phyloP scores from a whole-genome alignment of 352 stramenopile genomes.

The Phytopythium ostracodes region DNA sequence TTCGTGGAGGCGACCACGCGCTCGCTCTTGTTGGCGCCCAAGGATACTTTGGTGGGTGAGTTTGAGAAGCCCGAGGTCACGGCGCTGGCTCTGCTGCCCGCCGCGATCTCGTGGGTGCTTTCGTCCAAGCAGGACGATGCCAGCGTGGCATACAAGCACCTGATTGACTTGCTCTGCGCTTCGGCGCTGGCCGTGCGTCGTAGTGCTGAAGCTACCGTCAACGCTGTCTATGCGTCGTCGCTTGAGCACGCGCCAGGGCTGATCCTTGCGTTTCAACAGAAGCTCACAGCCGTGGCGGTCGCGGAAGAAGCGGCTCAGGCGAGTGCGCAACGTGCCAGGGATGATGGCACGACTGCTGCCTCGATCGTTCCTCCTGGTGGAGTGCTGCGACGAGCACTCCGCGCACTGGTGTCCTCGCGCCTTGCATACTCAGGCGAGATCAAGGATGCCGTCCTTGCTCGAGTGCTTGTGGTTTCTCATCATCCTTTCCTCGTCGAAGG shows the following conservation, averaged over 20 bases:
- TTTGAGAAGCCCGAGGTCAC: slow-evolving; percentile 55
- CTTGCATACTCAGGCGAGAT: slow-evolving; percentile 29
- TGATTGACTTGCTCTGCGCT: slow-evolving; percentile 58
- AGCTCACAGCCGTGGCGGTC: slow-evolving; percentile 39
- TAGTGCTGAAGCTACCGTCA: slow-evolving; percentile 39
- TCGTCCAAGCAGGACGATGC: slow-evolving; percentile 52
- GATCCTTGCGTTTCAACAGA: slow-evolving; percentile 50
- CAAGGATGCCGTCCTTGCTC: slow-evolving; percentile 45
- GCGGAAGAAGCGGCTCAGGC: slow-evolving; percentile 27
- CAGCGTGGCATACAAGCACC: slow-evolving; percentile 42
- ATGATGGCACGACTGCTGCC: slow-evolving; percentile 17
- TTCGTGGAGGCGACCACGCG: slow-evolving; percentile 51
- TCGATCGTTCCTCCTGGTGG: slow-evolving; percentile 38
- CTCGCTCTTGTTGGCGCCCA: slow-evolving; percentile 27
- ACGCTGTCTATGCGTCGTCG: slow-evolving; percentile 47
- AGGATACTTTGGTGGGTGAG: slow-evolving; percentile 14
- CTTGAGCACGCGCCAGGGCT: slow-evolving; percentile 53
- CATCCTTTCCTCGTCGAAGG: slow-evolving; percentile 73
- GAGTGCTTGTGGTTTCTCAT: slow-evolving; percentile 54
- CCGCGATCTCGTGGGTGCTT: slow-evolving; percentile 63
- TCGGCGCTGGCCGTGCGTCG: slow-evolving; percentile 45
- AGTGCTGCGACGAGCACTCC: slow-evolving; percentile 59
- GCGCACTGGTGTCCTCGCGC: slow-evolving; percentile 40
- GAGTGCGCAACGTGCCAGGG: slow-evolving; percentile 11
- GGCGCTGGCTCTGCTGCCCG: slow-evolving; percentile 42